Base-by-base conservation (phyloP, 2,329 filamentous ascomycete genomes). In the Hypoxylon sp. region DNA sequence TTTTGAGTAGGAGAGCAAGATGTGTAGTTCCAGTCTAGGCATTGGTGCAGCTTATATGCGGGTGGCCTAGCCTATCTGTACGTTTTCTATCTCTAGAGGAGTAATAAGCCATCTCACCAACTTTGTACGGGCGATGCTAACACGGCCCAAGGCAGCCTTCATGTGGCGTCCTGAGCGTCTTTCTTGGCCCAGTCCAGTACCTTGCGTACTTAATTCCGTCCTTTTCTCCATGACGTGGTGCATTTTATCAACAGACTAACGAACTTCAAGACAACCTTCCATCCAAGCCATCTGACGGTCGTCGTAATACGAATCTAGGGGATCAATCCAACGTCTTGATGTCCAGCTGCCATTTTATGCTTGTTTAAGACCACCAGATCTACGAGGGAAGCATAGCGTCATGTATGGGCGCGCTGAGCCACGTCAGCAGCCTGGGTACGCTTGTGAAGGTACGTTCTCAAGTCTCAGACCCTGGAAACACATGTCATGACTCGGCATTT, bases 371-470 rank as follows among this genome's bases (percentile, higher is more conserved):
- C 19, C 19, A 15, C 20, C 22, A 47, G 34, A 19, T 32, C 26
- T 22, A 24, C 11, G 6, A 64, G 19, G 20, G 41, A 52, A 52
- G 49, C 52, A 48, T 34, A 56, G 13, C 57, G 58, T 37, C 46
- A 67, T 67, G 65, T 67, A 65, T 53, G 65, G 59, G 57, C 62
- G 65, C 52, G 56, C 65, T 24, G 65, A 67, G 62, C 65, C 65
- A 57, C 65, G 65, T 58, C 65, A 67, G 62, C 65, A 67, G 53
- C 65, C 65, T 20, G 65, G 65, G 28, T 67, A 67, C 43, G 65
- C 65, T 17, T 67, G 65, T 47, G 65, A 67, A 65, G 65, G 65
- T 67, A 67, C 26, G 65, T 62, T 57, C 30, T 50, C 22, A 62
- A 58, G 61, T 59, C 57, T 67, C 57, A 57, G 58, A 51, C 64